Evolutionary conservation across 208 protist species (phyloP).

Genomic region (Wallacemonas sp.): DNA sequence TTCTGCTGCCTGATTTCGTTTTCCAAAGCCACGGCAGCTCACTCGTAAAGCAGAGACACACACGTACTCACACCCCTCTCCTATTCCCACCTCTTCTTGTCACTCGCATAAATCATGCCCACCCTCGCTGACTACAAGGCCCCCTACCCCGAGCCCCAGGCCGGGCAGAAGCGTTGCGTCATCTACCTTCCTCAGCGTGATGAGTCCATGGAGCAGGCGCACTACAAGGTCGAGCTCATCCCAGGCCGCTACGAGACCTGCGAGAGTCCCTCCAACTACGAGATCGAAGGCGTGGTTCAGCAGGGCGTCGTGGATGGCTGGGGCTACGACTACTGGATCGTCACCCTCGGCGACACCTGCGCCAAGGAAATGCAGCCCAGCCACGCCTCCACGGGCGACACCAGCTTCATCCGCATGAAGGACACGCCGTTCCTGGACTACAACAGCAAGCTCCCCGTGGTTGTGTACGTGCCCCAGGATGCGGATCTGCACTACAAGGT

Average conservation of each 20-base stretch:
- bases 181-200: slow-evolving; percentile 39
- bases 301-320: slow-evolving; percentile 20
- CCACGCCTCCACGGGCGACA: slow-evolving; percentile 11
- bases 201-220: slow-evolving; percentile 8
- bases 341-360: slow-evolving; percentile 19
- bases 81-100: neutral
- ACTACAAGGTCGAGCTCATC: slow-evolving; percentile 42
- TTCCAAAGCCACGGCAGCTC: no score
- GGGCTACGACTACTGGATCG: slow-evolving; percentile 27
- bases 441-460: slow-evolving; percentile 54
- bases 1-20: neutral
- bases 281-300: slow-evolving; percentile 12
- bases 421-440: slow-evolving; percentile 30
- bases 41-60: neutral
- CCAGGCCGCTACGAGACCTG: slow-evolving; percentile 22
- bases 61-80: neutral
- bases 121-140: slow-evolving; percentile 33
- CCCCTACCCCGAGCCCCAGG: slow-evolving; percentile 34
- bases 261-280: slow-evolving; percentile 13
- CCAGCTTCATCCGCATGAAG: slow-evolving; percentile 11
- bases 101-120: slow-evolving; percentile 26
- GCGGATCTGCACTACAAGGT: slow-evolving; percentile 52
- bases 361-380: slow-evolving; percentile 13
- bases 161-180: slow-evolving; percentile 34
- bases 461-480: slow-evolving; percentile 54